Evolutionary conservation across 352 stramenopile species (phyloP).

Genomic region (Lagenidium giganteum): DNA sequence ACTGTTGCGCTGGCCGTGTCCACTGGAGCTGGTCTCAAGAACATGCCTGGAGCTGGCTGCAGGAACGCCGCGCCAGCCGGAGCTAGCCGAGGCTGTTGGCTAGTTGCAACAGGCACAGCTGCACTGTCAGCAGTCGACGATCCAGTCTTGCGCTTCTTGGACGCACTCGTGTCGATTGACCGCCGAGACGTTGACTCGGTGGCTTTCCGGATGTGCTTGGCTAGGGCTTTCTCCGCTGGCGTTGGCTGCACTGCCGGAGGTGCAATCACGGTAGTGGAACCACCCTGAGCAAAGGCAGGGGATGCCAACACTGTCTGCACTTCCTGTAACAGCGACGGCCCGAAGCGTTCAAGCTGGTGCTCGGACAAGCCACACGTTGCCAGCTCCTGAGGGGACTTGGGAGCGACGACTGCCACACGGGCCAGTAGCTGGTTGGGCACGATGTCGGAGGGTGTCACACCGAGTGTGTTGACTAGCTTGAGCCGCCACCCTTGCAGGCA

Average conservation of each 20-base stretch:
- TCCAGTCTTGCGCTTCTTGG: slow-evolving; percentile 23
- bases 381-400: slow-evolving; percentile 49
- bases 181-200: slow-evolving; percentile 17
- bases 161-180: slow-evolving; percentile 9
- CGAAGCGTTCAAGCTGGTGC: slow-evolving; percentile 48
- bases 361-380: slow-evolving; percentile 39
- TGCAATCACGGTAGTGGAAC: too few relatives aligned
- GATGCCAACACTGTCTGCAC: slow-evolving; percentile 36
- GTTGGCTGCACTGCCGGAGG: too few relatives aligned
- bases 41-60: slow-evolving; percentile 6
- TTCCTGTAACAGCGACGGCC: slow-evolving; percentile 55
- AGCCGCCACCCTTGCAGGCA: slow-evolving; percentile 75
- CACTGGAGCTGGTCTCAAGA: too few relatives aligned
- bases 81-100: slow-evolving; percentile 11
- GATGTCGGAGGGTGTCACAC: slow-evolving; percentile 66
- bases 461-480: slow-evolving; percentile 72
- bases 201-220: slow-evolving; percentile 16
- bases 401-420: slow-evolving; percentile 62
- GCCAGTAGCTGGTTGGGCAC: slow-evolving; percentile 64
- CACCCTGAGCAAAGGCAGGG: too few relatives aligned
- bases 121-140: slow-evolving; percentile 13
- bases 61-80: too few relatives aligned
- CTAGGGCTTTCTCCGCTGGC: too few relatives aligned
- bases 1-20: too few relatives aligned
- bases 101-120: background rate